These are phyloP conservation scores for Solanum etuberosum DNA, from an alignment of 257 asterid species.

Conservation along the genomic window DNA sequence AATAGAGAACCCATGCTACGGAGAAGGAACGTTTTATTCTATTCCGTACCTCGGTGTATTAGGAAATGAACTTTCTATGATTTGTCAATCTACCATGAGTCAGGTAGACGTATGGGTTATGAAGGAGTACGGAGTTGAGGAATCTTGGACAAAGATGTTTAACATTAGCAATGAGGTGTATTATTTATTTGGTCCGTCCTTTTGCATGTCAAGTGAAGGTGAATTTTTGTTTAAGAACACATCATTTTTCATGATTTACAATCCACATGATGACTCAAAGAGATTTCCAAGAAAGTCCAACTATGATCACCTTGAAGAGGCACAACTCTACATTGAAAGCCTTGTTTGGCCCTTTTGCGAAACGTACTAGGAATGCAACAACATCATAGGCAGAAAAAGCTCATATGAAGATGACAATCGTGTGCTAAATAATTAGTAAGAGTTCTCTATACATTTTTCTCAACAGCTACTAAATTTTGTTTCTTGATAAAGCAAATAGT, in stretches of 20 bases:
- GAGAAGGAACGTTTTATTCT: slow-evolving; percentile 4
- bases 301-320: neutral
- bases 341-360: slow-evolving; percentile 10
- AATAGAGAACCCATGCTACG: slow-evolving; percentile 15
- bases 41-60: slow-evolving; percentile 5
- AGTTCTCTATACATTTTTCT: neutral
- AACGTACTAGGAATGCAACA: neutral
- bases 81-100: slow-evolving; percentile 5
- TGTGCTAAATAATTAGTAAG: neutral
- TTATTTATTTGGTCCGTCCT: neutral
- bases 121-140: slow-evolving; percentile 21
- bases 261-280: slow-evolving; percentile 11
- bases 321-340: slow-evolving; percentile 23
- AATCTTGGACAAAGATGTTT: slow-evolving; percentile 31
- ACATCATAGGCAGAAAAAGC: neutral
- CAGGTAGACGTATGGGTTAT: slow-evolving; percentile 41
- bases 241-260: slow-evolving; percentile 14
- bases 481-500: neutral
- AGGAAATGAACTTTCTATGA: slow-evolving; percentile 23
- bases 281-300: slow-evolving; percentile 13
- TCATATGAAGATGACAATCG: neutral
- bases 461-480: neutral
- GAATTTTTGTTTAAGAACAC: slow-evolving; percentile 18
- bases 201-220: slow-evolving; percentile 25
- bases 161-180: slow-evolving; percentile 8